Evolutionary conservation across 2,329 filamentous ascomycete genomes (phyloP).

Genomic region (Fusarium humuli): DNA sequence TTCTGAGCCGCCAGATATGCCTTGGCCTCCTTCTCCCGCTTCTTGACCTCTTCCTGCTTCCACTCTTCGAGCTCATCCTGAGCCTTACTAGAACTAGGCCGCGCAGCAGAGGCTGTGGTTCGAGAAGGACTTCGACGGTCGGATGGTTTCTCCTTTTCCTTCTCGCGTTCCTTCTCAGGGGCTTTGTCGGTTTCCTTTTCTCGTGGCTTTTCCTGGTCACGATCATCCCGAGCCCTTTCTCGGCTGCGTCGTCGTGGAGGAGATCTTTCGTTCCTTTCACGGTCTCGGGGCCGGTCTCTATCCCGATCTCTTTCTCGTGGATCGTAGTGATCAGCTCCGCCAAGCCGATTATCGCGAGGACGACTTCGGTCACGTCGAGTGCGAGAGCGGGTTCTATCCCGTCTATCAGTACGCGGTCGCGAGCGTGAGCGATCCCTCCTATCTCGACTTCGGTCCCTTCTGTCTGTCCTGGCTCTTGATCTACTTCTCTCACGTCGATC

Average conservation of each 20-base stretch:
- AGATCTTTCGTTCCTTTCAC: slow-evolving; percentile 44
- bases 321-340: slow-evolving; percentile 50
- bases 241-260: slow-evolving; percentile 44
- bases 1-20: slow-evolving; percentile 72
- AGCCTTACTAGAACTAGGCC: slow-evolving; percentile 56
- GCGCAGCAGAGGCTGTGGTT: slow-evolving; percentile 51
- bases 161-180: slow-evolving; percentile 31
- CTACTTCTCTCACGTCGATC: slow-evolving; percentile 51
- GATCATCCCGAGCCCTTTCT: slow-evolving; percentile 44
- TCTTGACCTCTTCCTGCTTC: slow-evolving; percentile 71
- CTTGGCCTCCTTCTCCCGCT: slow-evolving; percentile 72
- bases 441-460: slow-evolving; percentile 49
- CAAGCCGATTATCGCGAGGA: slow-evolving; percentile 44
- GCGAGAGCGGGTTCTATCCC: slow-evolving; percentile 51
- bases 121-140: slow-evolving; percentile 60
- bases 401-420: slow-evolving; percentile 45
- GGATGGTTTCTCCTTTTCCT: slow-evolving; percentile 39
- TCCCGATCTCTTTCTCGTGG: slow-evolving; percentile 50
- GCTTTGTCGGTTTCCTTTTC: slow-evolving; percentile 33
- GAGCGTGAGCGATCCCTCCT: slow-evolving; percentile 48
- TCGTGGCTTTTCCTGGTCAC: slow-evolving; percentile 40
- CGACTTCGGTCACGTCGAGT: slow-evolving; percentile 48
- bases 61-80: slow-evolving; percentile 65
- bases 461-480: slow-evolving; percentile 43
- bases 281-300: slow-evolving; percentile 38